Evolutionary conservation across 2,329 filamentous ascomycete species (phyloP).

Genomic region (Dactylonectria macrodidyma): DNA sequence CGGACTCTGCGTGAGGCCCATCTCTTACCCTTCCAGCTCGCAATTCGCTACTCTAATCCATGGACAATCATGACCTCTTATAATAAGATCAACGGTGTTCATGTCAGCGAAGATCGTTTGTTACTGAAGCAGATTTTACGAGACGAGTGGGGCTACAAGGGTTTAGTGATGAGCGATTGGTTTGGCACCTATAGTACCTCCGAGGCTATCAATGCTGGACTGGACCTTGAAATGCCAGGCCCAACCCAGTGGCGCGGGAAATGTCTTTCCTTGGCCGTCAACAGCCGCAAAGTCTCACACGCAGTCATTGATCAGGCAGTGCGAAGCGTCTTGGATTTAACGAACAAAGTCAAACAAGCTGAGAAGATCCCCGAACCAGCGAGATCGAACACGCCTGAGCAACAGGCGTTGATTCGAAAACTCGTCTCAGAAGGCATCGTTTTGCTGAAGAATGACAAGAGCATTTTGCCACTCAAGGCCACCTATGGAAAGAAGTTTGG

Average conservation of each 20-base stretch:
- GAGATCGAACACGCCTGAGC: slow-evolving; percentile 13
- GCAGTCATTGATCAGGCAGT: not conserved
- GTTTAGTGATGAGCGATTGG: slow-evolving; percentile 63
- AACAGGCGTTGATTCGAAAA: slow-evolving; percentile 31
- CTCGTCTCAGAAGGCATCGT: slow-evolving; percentile 37
- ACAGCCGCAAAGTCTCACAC: slow-evolving; percentile 20
- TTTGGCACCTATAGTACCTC: slow-evolving; percentile 49
- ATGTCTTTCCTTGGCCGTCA: slow-evolving; percentile 37
- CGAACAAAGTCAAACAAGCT: slow-evolving; percentile 9
- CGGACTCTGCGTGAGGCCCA: slow-evolving; percentile 53
- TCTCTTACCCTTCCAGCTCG: slow-evolving; percentile 58
- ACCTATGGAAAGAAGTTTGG: slow-evolving; percentile 52
- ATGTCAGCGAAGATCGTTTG: slow-evolving; percentile 55
- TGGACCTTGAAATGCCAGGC: slow-evolving; percentile 53
- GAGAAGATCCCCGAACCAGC: slow-evolving; percentile 15
- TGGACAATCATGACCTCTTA: slow-evolving; percentile 60
- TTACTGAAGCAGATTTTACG: slow-evolving; percentile 56
- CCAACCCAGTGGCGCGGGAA: slow-evolving; percentile 41
- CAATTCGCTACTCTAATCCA: slow-evolving; percentile 52
- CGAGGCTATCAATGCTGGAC: slow-evolving; percentile 44
- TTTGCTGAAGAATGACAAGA: slow-evolving; percentile 34
- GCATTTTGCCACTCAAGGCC: slow-evolving; percentile 13
- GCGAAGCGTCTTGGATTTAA: slow-evolving; percentile 3
- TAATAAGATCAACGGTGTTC: slow-evolving; percentile 59
- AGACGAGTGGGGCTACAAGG: slow-evolving; percentile 60